These are phyloP conservation scores for Chalciporus pseudorubinellus DNA, from an alignment of 768 basidiomycete species.

Conservation along the genomic window DNA sequence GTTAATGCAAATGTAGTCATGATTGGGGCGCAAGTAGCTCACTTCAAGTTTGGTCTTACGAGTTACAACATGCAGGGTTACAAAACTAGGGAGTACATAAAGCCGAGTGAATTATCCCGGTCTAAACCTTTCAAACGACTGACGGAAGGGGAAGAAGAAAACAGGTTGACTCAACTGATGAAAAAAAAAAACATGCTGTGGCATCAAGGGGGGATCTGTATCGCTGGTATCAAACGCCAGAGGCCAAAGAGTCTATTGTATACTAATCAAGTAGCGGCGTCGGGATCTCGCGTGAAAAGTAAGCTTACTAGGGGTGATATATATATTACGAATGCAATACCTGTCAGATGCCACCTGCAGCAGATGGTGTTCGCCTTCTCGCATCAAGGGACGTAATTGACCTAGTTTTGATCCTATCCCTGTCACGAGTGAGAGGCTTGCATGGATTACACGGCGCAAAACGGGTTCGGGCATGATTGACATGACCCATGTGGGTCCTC, in stretches of 20 bases:
- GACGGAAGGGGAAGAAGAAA: conserved; percentile 7
- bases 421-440: conserved; percentile 17
- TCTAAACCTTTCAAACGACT: neutral
- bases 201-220: neutral
- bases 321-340: neutral
- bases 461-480: conserved; percentile 10
- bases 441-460: conserved; percentile 20
- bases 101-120: neutral
- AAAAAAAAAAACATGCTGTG: conserved; percentile 12
- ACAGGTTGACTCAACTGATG: conserved; percentile 16
- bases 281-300: conserved; percentile 9
- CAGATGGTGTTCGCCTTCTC: conserved; percentile 33
- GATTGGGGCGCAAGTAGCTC: too few relatives aligned
- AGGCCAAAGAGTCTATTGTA: neutral
- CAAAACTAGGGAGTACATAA: conserved; percentile 10
- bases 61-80: conserved; percentile 2
- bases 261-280: conserved; percentile 11
- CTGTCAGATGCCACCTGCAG: conserved; percentile 30
- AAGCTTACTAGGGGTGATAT: neutral
- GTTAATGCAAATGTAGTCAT: too few relatives aligned
- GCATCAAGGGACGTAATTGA: conserved; percentile 24
- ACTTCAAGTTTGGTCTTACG: neutral
- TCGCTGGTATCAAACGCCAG: conserved; percentile 6
- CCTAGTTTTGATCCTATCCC: conserved; percentile 23
- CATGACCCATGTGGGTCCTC: conserved; percentile 4